These are phyloP conservation scores for Sugiyamaella japonica DNA, from an alignment of 1,139 yeast species.

Conservation along the genomic window DNA sequence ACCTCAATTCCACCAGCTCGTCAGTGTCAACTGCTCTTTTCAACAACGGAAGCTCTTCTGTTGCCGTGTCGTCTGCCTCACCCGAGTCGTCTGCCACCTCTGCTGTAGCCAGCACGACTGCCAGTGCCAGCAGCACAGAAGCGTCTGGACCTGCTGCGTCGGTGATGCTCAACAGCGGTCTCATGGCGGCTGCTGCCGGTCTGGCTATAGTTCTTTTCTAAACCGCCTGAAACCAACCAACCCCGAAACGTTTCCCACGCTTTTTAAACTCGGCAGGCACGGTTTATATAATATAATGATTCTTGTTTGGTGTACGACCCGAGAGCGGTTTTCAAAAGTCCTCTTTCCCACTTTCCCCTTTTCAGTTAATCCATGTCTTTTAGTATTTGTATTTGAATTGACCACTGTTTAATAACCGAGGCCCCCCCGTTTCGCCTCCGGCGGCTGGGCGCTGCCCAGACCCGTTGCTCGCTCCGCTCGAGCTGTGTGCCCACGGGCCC, in stretches of 20 bases:
- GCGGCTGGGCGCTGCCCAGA: conserved; percentile 8
- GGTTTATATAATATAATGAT: conserved; percentile 2
- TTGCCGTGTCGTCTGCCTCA: conserved; percentile 13
- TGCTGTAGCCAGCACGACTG: conserved; percentile 8
- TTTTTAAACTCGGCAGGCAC: conserved; percentile 14
- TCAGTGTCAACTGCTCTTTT: conserved; percentile 15
- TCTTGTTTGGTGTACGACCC: not conserved
- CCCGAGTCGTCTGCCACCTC: conserved; percentile 7
- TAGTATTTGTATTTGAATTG: not conserved
- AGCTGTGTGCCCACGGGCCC: not conserved
- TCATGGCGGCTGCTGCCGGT: conserved; percentile 14
- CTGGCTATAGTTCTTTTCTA: conserved; percentile 11
- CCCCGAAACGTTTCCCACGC: conserved; percentile 2
- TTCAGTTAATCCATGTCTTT: not conserved
- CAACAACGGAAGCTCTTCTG: conserved; percentile 14
- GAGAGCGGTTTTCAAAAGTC: not conserved
- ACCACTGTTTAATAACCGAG: too few species aligned
- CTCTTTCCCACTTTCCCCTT: not conserved
- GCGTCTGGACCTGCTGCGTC: conserved; percentile 15
- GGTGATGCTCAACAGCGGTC: conserved; percentile 13
- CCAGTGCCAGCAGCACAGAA: conserved; percentile 14
- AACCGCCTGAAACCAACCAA: not conserved
- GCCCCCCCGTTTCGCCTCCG: conserved; percentile 2
- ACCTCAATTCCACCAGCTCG: conserved; percentile 12
- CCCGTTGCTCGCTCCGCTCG: conserved; percentile 9